Evolutionary conservation across 805 yeast species (phyloP).

Genomic region (Soucietia sequanensis): DNA sequence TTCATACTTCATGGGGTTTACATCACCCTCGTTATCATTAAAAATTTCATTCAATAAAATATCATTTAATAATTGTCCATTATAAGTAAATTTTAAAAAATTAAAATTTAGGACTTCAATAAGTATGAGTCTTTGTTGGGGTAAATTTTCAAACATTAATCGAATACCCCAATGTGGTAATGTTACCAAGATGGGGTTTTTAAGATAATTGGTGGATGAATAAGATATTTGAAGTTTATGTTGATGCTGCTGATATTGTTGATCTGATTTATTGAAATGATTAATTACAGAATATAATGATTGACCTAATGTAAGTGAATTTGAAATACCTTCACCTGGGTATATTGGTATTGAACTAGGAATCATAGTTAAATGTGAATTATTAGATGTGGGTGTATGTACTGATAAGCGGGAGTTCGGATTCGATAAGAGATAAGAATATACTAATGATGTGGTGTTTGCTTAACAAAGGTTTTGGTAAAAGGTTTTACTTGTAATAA

Average conservation of each 20-base stretch:
- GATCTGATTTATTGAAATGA: conserved; percentile 22
- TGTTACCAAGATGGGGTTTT: conserved; percentile 31
- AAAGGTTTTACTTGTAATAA: too few species aligned
- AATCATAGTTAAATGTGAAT: not conserved
- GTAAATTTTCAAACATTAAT: conserved; percentile 25
- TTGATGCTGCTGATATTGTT: too few species aligned
- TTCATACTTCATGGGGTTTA: conserved; percentile 1
- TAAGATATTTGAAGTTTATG: conserved; percentile 31
- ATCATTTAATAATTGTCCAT: conserved; percentile 30
- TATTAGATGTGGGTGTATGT: too few species aligned
- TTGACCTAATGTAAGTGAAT: conserved; percentile 25
- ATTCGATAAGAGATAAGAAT: too few species aligned
- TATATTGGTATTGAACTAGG: not conserved
- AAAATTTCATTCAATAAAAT: conserved; percentile 10
- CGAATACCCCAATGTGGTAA: conserved; percentile 24
- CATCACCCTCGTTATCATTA: conserved; percentile 1
- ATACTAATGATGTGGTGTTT: too few species aligned
- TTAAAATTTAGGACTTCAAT: conserved; percentile 28
- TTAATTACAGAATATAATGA: conserved; percentile 27
- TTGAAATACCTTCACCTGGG: conserved; percentile 40
- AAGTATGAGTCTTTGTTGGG: conserved; percentile 23
- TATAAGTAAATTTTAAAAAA: conserved; percentile 24
- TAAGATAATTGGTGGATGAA: conserved; percentile 25
- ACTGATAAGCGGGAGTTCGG: too few species aligned
- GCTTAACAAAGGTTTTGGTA: too few species aligned